Evolutionary conservation across 169 alveolate genomes (phyloP).

Genomic region (Ichthyophthirius multifiliis): DNA sequence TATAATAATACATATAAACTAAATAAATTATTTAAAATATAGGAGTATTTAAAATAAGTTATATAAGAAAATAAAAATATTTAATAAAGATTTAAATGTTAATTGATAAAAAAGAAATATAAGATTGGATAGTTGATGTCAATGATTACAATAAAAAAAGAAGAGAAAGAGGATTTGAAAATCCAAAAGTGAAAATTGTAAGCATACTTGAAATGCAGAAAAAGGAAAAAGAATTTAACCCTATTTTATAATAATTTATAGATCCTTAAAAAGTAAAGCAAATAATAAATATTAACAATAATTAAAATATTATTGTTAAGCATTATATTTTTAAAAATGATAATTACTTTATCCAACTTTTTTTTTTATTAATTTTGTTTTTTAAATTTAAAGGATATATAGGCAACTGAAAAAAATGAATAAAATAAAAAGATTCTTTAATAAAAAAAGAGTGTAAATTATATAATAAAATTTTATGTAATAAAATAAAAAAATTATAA

Average conservation of each 20-base stretch:
- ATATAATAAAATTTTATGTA: neutral
- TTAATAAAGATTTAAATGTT: neutral
- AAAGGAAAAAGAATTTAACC: neutral
- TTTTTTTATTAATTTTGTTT: too few relatives aligned
- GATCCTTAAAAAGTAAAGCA: constrained; percentile 1
- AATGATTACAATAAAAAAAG: neutral
- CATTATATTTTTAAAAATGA: neutral
- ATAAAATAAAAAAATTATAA: neutral
- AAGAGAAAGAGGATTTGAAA: constrained; percentile 1
- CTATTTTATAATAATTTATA: neutral
- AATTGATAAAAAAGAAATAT: neutral
- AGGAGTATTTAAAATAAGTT: too few relatives aligned
- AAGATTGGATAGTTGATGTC: neutral
- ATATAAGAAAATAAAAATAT: neutral
- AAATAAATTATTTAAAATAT: too few relatives aligned
- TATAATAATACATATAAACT: too few relatives aligned
- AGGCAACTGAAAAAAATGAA: neutral
- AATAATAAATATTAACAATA: too few relatives aligned
- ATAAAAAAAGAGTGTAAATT: neutral
- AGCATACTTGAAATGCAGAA: neutral
- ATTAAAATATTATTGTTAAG: too few relatives aligned
- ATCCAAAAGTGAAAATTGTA: neutral
- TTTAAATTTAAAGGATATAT: neutral
- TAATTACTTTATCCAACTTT: neutral
- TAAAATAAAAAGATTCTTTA: too few relatives aligned